Evolutionary conservation across 2,329 filamentous ascomycete genomes (phyloP).

Genomic region (Clarireedia sp.): DNA sequence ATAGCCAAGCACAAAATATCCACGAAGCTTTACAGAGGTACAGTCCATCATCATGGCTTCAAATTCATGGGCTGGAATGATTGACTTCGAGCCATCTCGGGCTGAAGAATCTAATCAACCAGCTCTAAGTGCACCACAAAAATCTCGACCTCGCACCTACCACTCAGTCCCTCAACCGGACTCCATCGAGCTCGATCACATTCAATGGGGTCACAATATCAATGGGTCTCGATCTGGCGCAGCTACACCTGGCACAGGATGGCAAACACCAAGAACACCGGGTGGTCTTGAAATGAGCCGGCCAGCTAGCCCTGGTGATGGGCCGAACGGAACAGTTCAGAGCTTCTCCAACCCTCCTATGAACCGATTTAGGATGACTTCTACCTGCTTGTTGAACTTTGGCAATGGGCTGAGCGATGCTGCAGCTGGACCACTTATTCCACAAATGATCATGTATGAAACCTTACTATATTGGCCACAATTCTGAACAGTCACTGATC

Average conservation of each 20-base stretch:
- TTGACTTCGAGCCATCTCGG: conserved; percentile 20
- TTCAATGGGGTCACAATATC: conserved; percentile 12
- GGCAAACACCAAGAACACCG: conserved; percentile 18
- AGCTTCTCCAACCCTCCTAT: conserved; percentile 53
- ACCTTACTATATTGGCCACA: too few species aligned
- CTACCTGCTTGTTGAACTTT: conserved; percentile 58
- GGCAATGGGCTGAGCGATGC: conserved; percentile 67
- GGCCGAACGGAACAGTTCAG: conserved; percentile 39
- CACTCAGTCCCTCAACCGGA: conserved; percentile 24
- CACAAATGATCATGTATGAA: conserved; percentile 61
- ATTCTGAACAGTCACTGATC: neutral
- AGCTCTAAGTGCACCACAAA: conserved; percentile 22
- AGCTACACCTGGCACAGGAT: conserved; percentile 13
- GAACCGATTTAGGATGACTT: conserved; percentile 62
- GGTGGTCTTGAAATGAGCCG: conserved; percentile 42
- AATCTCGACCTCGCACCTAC: conserved; percentile 24
- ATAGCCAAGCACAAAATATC: neutral
- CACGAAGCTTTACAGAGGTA: neutral
- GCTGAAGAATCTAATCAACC: conserved; percentile 10
- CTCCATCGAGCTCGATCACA: conserved; percentile 23
- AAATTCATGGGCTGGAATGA: conserved; percentile 21
- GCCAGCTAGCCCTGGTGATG: conserved; percentile 38
- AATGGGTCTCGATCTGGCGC: conserved; percentile 16
- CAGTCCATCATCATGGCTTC: conserved; percentile 16
- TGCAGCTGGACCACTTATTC: conserved; percentile 69